Evolutionary conservation across 164 flowering plant genomes (phyloP), one percentile per base, ranked within the genome.

Genomic region (Euptelea pleiosperma): DNA sequence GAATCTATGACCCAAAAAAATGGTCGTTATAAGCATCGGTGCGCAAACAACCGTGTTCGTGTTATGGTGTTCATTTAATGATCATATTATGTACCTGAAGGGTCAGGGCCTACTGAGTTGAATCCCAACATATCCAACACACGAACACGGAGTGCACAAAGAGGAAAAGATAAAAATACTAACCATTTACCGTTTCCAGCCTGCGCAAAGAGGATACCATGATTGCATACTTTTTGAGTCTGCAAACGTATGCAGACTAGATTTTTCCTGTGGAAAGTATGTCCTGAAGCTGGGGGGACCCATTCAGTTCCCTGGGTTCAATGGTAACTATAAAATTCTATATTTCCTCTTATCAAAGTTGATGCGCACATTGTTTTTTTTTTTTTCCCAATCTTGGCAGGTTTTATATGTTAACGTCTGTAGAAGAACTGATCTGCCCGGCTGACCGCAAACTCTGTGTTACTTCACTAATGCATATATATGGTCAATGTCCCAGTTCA

Each of bases 1-100:
- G 99, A 96, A 55, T 88, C 99, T 11, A 74, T 71, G 66, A 81
- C 91, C 29, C 99, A 90, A 66, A 97, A 97, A 60, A 94, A 94
- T 72, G 99, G 99, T 45, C 91, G 99, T 65, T 94, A 94, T 76
- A 92, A 88, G 80, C 99, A 94, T 69, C 75, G 96, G 63, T 94
- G 99, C 72, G 57, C 73, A 61, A 85, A 91, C 71, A 83, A 81
- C 42, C 40, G 47, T 43, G 3, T 22, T 6, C 15, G 0, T 48
- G 12, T 36, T 8, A 4, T 10, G 18, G 4, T 59, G 24, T 16
- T 7, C 22, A 12, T 24, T n/a, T 36, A n/a, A n/a, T 11, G 2
- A 33, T 45, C 2, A 34, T 31, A 1, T 21, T 58, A 25, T 58
- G 62, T 21, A 25, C 51, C 12, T 22, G 7, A 33, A 19, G 26